phyloP scores from a whole-genome alignment of 2,329 filamentous ascomycete genomes.

The Cladophialophora carrionii region DNA sequence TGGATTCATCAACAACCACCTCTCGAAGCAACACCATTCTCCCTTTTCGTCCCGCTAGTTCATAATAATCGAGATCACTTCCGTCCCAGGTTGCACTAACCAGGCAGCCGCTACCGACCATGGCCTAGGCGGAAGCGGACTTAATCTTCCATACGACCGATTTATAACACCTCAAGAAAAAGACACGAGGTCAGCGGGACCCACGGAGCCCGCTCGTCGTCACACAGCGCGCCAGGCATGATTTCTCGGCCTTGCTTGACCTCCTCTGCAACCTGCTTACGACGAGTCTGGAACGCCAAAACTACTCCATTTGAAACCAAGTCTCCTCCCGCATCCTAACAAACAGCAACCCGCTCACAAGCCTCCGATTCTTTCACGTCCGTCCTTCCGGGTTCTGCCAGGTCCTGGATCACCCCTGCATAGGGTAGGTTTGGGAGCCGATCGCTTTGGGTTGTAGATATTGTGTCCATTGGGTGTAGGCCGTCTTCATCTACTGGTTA shows the following conservation, averaged over 20 bases:
- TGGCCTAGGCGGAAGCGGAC: neutral
- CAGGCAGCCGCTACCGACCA: neutral
- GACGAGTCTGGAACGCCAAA: slow-evolving; percentile 10
- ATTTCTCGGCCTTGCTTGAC: slow-evolving; percentile 15
- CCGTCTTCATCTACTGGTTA: slow-evolving; percentile 1
- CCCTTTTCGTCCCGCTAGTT: slow-evolving; percentile 13
- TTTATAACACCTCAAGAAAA: neutral
- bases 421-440: slow-evolving; percentile 9
- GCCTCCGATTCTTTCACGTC: neutral
- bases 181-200: neutral
- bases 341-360: neutral
- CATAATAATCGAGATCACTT: slow-evolving; percentile 8
- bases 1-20: slow-evolving; percentile 11
- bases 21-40: slow-evolving; percentile 10
- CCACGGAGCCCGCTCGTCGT: slow-evolving; percentile 6
- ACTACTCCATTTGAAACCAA: slow-evolving; percentile 14
- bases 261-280: slow-evolving; percentile 15
- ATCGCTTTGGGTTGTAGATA: neutral
- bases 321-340: slow-evolving; percentile 8
- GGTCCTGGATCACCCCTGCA: slow-evolving; percentile 12
- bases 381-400: slow-evolving; percentile 9
- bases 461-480: neutral
- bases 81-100: slow-evolving; percentile 1
- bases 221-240: slow-evolving; percentile 11
- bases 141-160: neutral